Conservation (phyloP, 2,329 filamentous ascomycete species). For the Hypoxylon sp. region DNA sequence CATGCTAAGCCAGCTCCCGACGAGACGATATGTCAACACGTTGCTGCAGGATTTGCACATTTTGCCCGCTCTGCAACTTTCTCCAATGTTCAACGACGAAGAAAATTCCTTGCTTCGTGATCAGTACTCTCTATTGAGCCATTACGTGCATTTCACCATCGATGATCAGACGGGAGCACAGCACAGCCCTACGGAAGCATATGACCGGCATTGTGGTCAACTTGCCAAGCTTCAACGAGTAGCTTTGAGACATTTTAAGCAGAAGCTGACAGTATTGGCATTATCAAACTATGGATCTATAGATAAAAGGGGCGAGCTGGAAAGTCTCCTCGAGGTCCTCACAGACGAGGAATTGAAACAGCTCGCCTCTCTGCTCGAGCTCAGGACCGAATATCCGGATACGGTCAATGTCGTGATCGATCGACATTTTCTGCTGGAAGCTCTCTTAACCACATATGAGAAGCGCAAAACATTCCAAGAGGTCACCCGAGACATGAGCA, state of each 20-base stretch:
- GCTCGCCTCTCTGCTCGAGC: constrained; percentile 74
- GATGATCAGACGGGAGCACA: constrained; percentile 89
- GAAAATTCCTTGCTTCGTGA: constrained; percentile 82
- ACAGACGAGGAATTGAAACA: constrained; percentile 76
- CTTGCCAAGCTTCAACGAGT: constrained; percentile 82
- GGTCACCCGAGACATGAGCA: constrained; percentile 70
- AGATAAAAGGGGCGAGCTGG: constrained; percentile 79
- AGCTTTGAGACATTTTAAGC: constrained; percentile 82
- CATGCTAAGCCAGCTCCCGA: constrained; percentile 91
- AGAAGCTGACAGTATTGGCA: constrained; percentile 89
- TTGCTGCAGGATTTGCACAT: constrained; percentile 86
- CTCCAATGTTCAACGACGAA: constrained; percentile 78
- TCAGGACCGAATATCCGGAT: constrained; percentile 83
- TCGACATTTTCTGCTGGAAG: constrained; percentile 72
- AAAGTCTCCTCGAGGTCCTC: constrained; percentile 75
- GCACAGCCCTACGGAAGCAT: constrained; percentile 74
- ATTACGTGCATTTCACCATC: constrained; percentile 88
- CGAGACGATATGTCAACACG: constrained; percentile 90
- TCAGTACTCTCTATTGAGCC: constrained; percentile 78
- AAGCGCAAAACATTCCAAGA: constrained; percentile 85
- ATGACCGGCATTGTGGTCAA: constrained; percentile 78
- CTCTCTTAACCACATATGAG: constrained; percentile 78
- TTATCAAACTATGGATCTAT: constrained; percentile 93
- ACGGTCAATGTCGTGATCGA: constrained; percentile 69
- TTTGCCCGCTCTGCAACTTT: constrained; percentile 78